These are phyloP conservation scores for Butyriboletus regius DNA, from an alignment of 1,284 basidiomycete species.

Conservation along the genomic window DNA sequence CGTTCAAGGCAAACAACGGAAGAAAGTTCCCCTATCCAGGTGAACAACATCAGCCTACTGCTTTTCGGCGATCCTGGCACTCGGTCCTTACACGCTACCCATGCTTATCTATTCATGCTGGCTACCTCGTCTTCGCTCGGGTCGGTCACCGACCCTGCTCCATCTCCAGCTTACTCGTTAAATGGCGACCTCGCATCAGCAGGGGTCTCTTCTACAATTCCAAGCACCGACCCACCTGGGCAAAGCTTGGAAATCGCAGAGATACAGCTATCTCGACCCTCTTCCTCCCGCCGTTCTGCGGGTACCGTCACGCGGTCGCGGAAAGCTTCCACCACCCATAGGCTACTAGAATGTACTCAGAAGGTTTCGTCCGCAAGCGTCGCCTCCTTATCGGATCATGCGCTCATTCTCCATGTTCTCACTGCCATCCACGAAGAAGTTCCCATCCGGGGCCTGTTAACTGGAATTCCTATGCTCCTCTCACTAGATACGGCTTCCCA, in stretches of 20 bases:
- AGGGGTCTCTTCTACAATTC: slow-evolving; percentile 36
- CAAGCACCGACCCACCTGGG: slow-evolving; percentile 28
- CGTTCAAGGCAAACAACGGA: slow-evolving; percentile 40
- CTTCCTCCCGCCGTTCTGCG: slow-evolving; percentile 44
- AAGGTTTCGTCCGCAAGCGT: slow-evolving; percentile 42
- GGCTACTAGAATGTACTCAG: slow-evolving; percentile 43
- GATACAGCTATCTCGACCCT: slow-evolving; percentile 28
- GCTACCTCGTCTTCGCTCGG: slow-evolving; percentile 63
- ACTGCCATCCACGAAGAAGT: slow-evolving; percentile 60
- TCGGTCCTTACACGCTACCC: slow-evolving; percentile 69
- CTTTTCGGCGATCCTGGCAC: slow-evolving; percentile 58
- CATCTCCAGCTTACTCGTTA: slow-evolving; percentile 38
- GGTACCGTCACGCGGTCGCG: slow-evolving; percentile 43
- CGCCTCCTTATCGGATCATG: slow-evolving; percentile 69
- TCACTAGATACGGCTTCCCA: slow-evolving; percentile 59
- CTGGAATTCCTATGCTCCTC: slow-evolving; percentile 79
- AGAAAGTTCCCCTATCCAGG: slow-evolving; percentile 40
- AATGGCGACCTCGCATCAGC: slow-evolving; percentile 31
- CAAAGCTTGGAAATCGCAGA: slow-evolving; percentile 18
- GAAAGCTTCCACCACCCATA: slow-evolving; percentile 50
- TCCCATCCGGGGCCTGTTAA: slow-evolving; percentile 67
- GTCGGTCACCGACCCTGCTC: slow-evolving; percentile 34
- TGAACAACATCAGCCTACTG: slow-evolving; percentile 42
- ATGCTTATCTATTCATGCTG: slow-evolving; percentile 73
- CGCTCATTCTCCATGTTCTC: slow-evolving; percentile 66